These are phyloP conservation scores for Chalciporus pseudorubinellus DNA, from an alignment of 768 basidiomycete species.

Conservation along the genomic window DNA sequence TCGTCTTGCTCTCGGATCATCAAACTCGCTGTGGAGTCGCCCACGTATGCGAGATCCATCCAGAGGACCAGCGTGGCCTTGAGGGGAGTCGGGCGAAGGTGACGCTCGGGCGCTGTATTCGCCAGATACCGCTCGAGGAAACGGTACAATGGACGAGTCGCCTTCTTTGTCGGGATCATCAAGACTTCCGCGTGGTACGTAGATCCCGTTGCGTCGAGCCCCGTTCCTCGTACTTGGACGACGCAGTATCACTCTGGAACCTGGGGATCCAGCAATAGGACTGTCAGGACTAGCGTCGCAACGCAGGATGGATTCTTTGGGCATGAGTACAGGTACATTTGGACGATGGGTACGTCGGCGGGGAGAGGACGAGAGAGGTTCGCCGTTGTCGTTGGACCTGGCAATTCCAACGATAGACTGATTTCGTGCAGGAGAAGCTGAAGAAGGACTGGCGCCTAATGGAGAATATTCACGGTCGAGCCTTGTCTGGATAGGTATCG, in stretches of 20 bases:
- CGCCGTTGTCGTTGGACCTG: slow-evolving; percentile 46
- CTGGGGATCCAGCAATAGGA: slow-evolving; percentile 31
- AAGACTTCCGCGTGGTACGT: slow-evolving; percentile 39
- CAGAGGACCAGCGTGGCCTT: slow-evolving; percentile 25
- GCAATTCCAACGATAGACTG: slow-evolving; percentile 50
- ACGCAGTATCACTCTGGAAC: slow-evolving; percentile 49
- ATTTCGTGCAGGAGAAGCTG: slow-evolving; percentile 52
- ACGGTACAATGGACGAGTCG: slow-evolving; percentile 52
- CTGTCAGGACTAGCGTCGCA: slow-evolving; percentile 63
- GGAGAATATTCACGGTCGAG: slow-evolving; percentile 22
- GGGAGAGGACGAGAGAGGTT: slow-evolving; percentile 36
- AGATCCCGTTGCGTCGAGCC: slow-evolving; percentile 47
- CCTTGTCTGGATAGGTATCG: slow-evolving; percentile 27
- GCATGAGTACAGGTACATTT: slow-evolving; percentile 44
- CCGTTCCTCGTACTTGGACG: slow-evolving; percentile 55
- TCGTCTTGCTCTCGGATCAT: slow-evolving; percentile 50
- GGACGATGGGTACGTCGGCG: slow-evolving; percentile 63
- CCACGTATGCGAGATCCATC: slow-evolving; percentile 46
- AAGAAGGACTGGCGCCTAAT: slow-evolving; percentile 33
- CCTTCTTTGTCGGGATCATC: slow-evolving; percentile 36
- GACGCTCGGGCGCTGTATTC: slow-evolving; percentile 40
- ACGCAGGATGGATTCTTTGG: slow-evolving; percentile 46
- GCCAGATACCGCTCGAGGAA: slow-evolving; percentile 58
- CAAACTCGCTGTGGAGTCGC: slow-evolving; percentile 74
- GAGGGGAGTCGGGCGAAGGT: slow-evolving; percentile 39